Evolutionary conservation across 306 rosid genomes (phyloP).

Genomic region (Rosa chinensis): DNA sequence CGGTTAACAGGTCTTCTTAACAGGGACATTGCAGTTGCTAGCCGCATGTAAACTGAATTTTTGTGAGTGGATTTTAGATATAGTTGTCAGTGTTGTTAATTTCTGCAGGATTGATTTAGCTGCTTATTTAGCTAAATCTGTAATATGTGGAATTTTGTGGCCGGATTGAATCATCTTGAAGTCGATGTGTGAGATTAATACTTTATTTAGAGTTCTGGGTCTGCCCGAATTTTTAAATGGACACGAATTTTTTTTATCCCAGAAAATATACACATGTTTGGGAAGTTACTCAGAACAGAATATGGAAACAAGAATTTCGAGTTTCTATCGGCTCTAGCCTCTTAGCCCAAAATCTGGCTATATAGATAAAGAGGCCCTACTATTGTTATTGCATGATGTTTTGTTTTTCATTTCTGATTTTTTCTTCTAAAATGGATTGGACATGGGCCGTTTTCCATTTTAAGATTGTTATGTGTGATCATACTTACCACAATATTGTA

Average conservation of each 20-base stretch:
- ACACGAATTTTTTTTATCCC: constrained; percentile 16
- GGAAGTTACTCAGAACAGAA: neutral
- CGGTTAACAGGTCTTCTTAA: constrained; percentile 73
- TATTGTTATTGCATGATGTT: neutral
- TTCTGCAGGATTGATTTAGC: constrained; percentile 50
- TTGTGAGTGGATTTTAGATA: constrained; percentile 30
- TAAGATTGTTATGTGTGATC: too few species aligned
- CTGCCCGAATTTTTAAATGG: constrained; percentile 34
- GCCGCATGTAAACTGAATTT: constrained; percentile 28
- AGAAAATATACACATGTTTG: constrained; percentile 13
- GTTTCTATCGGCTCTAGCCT: neutral
- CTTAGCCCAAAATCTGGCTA: neutral
- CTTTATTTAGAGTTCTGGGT: constrained; percentile 47
- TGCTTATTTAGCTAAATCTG: constrained; percentile 42
- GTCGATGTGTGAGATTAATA: constrained; percentile 34
- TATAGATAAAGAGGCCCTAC: neutral
- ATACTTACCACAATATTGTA: too few species aligned
- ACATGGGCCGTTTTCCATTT: too few species aligned
- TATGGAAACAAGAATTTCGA: constrained; percentile 1
- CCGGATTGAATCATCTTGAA: constrained; percentile 40
- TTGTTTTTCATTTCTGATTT: too few species aligned
- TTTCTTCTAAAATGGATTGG: too few species aligned
- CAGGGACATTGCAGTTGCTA: constrained; percentile 14
- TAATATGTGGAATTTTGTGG: constrained; percentile 47
- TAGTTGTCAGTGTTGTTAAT: constrained; percentile 21